These are phyloP conservation scores for Rubroboletus pulcherrimus DNA, from an alignment of 768 basidiomycete species.

Conservation along the genomic window DNA sequence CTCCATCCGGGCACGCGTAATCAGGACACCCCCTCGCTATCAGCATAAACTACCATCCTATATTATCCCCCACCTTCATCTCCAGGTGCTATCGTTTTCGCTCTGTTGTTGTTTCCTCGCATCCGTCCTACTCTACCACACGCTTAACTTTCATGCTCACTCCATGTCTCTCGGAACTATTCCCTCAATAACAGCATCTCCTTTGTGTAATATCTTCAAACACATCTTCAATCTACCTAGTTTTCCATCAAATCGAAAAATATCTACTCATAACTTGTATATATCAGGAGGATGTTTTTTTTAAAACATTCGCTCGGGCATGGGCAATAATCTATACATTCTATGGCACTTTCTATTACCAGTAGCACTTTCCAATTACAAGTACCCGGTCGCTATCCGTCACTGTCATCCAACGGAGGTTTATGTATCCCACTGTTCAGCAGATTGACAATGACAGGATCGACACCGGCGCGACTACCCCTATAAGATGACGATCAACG, in stretches of 20 bases:
- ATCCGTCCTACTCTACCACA: conserved; percentile 25
- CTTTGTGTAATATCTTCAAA: conserved; percentile 21
- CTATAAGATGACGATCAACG: conserved; percentile 31
- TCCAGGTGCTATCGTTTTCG: conserved; percentile 16
- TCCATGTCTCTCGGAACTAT: conserved; percentile 14
- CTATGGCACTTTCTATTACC: conserved; percentile 25
- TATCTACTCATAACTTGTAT: conserved; percentile 25
- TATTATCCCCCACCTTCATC: conserved; percentile 2
- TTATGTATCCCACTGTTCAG: conserved; percentile 56
- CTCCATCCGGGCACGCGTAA: conserved; percentile 7
- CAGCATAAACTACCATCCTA: conserved; percentile 15
- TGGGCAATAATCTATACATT: conserved; percentile 29
- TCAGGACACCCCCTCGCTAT: conserved; percentile 15
- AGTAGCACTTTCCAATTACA: conserved; percentile 6
- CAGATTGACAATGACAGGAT: conserved; percentile 49
- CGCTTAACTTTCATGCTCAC: conserved; percentile 17
- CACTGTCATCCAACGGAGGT: conserved; percentile 41
- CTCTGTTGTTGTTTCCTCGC: conserved; percentile 18
- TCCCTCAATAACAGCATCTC: conserved; percentile 21
- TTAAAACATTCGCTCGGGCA: conserved; percentile 19
- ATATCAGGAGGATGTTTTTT: conserved; percentile 20
- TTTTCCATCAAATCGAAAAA: conserved; percentile 20
- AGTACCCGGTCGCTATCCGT: conserved; percentile 9
- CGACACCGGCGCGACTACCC: conserved; percentile 39
- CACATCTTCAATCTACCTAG: conserved; percentile 13